Evolutionary conservation across 345 rosid genomes (phyloP), one percentile per base, ranked within the genome.

Genomic region (Reutealis trisperma): DNA sequence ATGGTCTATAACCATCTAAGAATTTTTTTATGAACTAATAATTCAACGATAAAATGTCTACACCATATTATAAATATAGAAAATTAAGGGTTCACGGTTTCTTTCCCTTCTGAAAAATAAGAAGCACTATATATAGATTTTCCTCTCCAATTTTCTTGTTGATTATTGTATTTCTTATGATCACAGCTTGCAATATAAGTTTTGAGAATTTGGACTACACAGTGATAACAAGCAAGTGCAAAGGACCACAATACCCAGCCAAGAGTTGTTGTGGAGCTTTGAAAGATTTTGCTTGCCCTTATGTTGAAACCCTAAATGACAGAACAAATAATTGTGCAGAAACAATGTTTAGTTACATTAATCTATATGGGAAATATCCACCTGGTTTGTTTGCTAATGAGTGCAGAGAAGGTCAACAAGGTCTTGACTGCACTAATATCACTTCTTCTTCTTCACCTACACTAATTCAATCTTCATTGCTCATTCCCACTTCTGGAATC

Each of bases 341-440:
- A 3, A 89, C 93, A 62, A 92, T 94, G 98, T 92, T 94, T 80
- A 92, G 95, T 70, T 92, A 90, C 91, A 94, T 94, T 54, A 92
- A 94, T 78, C 81, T 89, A 63, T 86, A 86, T 8, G 95, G 98
- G 1, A 93, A 85, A 75, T 92, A 89, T 77, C 97, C 97, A 16
- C 95, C 93, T 1, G 98, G 98, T 44, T 84, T 94, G 54, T 94
- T 94, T 41, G 86, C 98, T 72, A 88, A 86, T 14, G 80, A 85
- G 75, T 92, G 95, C 80, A 83, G 74, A 37, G 92, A 85, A 78
- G 92, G 83, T 30, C 83, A 87, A 74, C 45, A 87, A 0, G 98
- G 98, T 16, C 93, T 94, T 3, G 84, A 72, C 5, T 92, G 98
- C 79, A n/a, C 74, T 37, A 55, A 21, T 16, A 62, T 42, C 18